Base-by-base conservation (phyloP, 257 asterid genomes). In the Osmanthus fragrans region DNA sequence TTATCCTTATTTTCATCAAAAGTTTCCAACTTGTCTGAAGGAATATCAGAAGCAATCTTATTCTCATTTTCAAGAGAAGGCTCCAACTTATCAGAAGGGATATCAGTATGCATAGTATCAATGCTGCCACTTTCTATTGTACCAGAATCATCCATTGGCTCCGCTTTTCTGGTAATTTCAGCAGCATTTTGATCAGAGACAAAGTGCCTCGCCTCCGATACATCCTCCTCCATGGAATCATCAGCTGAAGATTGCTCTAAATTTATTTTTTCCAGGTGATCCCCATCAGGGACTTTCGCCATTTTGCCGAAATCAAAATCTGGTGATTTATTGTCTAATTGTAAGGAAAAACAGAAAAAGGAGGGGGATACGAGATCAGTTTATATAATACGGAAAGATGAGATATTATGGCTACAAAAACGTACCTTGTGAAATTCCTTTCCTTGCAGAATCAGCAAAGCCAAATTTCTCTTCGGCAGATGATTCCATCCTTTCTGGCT, bases 141-240 rank as follows among this genome's bases (percentile, higher is more conserved):
- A 70, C 42, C 64, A 33, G 75, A 70, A 25, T 75, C 85, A 81
- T 81, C 67, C 51, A 29, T 29, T 76, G 37, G 54, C 63, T 77
- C 81, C 10, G 32, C 27, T 70, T 71, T 79, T 66, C 58, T 70
- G 66, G 72, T 34, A 72, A 49, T 76, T 75, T 76, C 60, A 66
- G 23, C 71, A 45, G 78, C 76, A 74, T 78, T 76, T 16, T 70
- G 79, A 21, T 76, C 79, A 60, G 79, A 79, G 16, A 67, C 80
- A 25, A 30, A 27, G n/a, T 75, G 81, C 63, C 73, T 84, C 40
- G 77, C 33, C 67, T 85, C 86, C 49, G 64, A 69, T 12, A 74
- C 64, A 73, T 85, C 88, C 77, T 84, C 88, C 58, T 85, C 86
- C 80, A 79, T 82, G 54, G 85, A 81, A 76, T 82, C 88, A 82